Percentiles rank a stretch among this genome's conserved stretches.
Conservation (phyloP, 2,329 filamentous ascomycete genomes). For the Lanzia echinophila region DNA sequence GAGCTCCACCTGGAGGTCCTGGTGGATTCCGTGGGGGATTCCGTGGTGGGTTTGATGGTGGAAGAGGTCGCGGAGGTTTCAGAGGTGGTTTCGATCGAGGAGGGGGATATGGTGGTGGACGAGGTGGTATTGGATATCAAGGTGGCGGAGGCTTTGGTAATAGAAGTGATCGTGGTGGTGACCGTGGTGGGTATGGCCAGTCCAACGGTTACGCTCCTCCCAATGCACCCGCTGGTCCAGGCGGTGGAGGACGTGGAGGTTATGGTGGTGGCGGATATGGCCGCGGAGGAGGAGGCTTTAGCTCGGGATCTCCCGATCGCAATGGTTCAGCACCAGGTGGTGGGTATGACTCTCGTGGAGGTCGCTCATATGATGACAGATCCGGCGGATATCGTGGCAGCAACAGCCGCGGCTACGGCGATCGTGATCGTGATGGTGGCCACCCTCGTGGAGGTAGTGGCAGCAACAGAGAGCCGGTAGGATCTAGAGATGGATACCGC, state of each 20-base stretch:
- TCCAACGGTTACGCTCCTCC: slow-evolving; percentile 47
- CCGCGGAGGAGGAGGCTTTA: slow-evolving; percentile 26
- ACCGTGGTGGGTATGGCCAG: slow-evolving; percentile 24
- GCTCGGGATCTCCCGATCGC: slow-evolving; percentile 29
- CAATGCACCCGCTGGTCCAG: slow-evolving; percentile 56
- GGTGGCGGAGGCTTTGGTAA: slow-evolving; percentile 27
- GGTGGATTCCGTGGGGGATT: slow-evolving; percentile 37
- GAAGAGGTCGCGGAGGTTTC: slow-evolving; percentile 45
- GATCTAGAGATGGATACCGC: slow-evolving; percentile 53
- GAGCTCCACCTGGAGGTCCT: slow-evolving; percentile 44
- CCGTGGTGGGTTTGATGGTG: slow-evolving; percentile 43
- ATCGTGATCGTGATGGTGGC: slow-evolving; percentile 32
- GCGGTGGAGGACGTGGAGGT: slow-evolving; percentile 38
- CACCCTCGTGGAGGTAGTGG: slow-evolving; percentile 38
- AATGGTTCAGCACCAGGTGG: slow-evolving; percentile 32
- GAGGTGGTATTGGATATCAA: slow-evolving; percentile 30
- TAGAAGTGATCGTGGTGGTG: slow-evolving; percentile 22
- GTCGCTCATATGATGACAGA: slow-evolving; percentile 56
- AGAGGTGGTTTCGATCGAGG: slow-evolving; percentile 30
- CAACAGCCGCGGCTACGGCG: slow-evolving; percentile 35
- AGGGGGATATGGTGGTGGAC: slow-evolving; percentile 25
- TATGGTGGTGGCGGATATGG: slow-evolving; percentile 22
- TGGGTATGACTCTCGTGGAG: slow-evolving; percentile 48
- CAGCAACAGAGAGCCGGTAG: slow-evolving; percentile 79
- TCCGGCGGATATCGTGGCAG: slow-evolving; percentile 38